A percentile compares a stretch with the other conserved stretches of the same genome.
Conservation (phyloP, 2,329 filamentous ascomycete genomes). For the Monosporascus sp. region DNA sequence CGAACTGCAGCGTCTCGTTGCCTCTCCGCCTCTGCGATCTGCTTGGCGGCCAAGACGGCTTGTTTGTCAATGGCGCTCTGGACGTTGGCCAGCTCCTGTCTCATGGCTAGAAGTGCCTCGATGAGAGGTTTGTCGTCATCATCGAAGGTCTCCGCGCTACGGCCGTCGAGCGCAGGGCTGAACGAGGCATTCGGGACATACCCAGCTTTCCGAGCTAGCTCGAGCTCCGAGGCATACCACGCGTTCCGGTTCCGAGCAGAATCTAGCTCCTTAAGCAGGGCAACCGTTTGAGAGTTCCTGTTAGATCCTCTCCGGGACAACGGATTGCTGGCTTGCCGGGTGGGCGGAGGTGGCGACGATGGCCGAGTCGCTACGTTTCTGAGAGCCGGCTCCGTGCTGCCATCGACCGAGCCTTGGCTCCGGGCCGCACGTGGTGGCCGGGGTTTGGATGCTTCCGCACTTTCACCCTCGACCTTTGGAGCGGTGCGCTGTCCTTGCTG, state of each 20-base stretch:
- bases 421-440: slow-evolving; percentile 48
- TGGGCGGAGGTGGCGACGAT: slow-evolving; percentile 54
- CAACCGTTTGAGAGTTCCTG: slow-evolving; percentile 62
- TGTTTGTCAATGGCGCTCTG: slow-evolving; percentile 88
- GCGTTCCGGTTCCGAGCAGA: slow-evolving; percentile 79
- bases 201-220: slow-evolving; percentile 83
- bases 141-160: slow-evolving; percentile 71
- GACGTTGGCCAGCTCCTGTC: slow-evolving; percentile 80
- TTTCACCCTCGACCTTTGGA: slow-evolving; percentile 31
- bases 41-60: slow-evolving; percentile 75
- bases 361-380: slow-evolving; percentile 39
- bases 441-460: slow-evolving; percentile 33
- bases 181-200: slow-evolving; percentile 69
- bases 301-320: slow-evolving; percentile 55
- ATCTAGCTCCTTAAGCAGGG: slow-evolving; percentile 82
- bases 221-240: slow-evolving; percentile 94
- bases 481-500: slow-evolving; percentile 37
- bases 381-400: slow-evolving; percentile 52
- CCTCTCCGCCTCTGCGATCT: slow-evolving; percentile 90
- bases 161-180: slow-evolving; percentile 70
- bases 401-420: slow-evolving; percentile 64
- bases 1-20: slow-evolving; percentile 91
- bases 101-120: slow-evolving; percentile 89
- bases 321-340: slow-evolving; percentile 52
- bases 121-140: slow-evolving; percentile 91